Conservation (phyloP, 352 stramenopile genomes). For the Phytophthora citricola region DNA sequence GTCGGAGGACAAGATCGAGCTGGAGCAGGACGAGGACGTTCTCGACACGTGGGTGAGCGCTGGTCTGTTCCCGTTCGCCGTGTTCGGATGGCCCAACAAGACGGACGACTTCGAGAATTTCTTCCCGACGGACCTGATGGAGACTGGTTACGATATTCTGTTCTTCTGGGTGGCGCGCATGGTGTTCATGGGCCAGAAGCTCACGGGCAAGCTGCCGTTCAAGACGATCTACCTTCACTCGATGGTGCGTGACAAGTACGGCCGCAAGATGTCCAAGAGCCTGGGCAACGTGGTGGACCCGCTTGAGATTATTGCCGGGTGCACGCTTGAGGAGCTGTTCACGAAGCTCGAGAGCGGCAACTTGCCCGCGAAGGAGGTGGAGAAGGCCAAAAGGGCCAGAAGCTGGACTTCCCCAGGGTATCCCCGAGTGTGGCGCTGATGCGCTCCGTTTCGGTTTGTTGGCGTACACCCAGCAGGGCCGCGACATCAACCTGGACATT, state of each 20-base stretch:
- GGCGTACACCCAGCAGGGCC: slow-evolving; percentile 93
- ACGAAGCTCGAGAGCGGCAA: slow-evolving; percentile 97
- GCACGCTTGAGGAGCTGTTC: slow-evolving; percentile 94
- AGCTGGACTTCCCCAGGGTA: slow-evolving; percentile 98
- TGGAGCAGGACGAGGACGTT: slow-evolving; percentile 99
- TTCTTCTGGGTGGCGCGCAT: slow-evolving; percentile 99
- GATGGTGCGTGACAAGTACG: slow-evolving; percentile 98
- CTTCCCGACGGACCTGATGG: slow-evolving; percentile 96
- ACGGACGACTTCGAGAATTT: slow-evolving; percentile 88
- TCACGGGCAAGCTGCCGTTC: slow-evolving; percentile 98
- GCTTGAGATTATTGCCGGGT: slow-evolving; percentile 98
- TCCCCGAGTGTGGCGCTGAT: slow-evolving; percentile 99
- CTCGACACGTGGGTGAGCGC: slow-evolving; percentile 99
- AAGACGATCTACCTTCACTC: slow-evolving; percentile 97
- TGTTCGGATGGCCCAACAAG: slow-evolving; percentile 85
- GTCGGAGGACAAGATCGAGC: slow-evolving; percentile 62
- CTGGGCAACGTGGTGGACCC: slow-evolving; percentile 99
- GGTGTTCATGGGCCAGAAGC: slow-evolving; percentile 96
- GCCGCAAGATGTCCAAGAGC: slow-evolving; percentile 99
- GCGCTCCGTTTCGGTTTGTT: slow-evolving; percentile 98
- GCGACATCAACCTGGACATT: slow-evolving; percentile 99
- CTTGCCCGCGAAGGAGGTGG: slow-evolving; percentile 96
- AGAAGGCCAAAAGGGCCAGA: slow-evolving; percentile 98
- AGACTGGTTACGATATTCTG: slow-evolving; percentile 99
- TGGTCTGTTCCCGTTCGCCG: slow-evolving; percentile 95